Evolutionary conservation across 163 green algal genomes (phyloP), one percentile per base, ranked within the genome.

Genomic region (Scenedesmus sp.): DNA sequence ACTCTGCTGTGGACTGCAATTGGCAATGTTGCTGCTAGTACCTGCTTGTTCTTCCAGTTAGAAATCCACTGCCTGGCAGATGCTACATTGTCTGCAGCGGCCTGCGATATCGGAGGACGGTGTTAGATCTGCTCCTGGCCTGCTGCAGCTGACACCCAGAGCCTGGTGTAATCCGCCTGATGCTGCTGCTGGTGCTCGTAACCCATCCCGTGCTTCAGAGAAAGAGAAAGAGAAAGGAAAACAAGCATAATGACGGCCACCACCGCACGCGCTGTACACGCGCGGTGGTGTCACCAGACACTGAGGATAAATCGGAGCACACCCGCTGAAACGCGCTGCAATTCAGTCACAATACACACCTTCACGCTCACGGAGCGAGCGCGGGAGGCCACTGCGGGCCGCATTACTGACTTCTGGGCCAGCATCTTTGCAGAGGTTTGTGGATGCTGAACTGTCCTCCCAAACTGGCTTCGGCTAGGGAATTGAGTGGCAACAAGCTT

Each of bases 41-140:
- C 90, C 93, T 94, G 86, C 92, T 94, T 95, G 76, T 42, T 65
- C 81, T 92, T 89, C 93, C 93, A 95, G 70, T 85, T 89, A 44
- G 49, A 49, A 78, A 95, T 94, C 93, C 93, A 95, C 33, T 88
- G 59, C 81, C 92, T 90, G 24, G 93, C 93, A 59, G 89, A 76
- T 40, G 73, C 85, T 35, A 91, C 93, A 72, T 94, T 94, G 59
- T 82, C 88, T 88, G 88, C 56, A 65, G 33, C 26, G 18, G 87
- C 87, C 87, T 91, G 87, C 87, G 61, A 61, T 68, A 42, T 26
- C 16, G 30, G 15, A 72, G 37, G 16, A 37, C 16, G 51, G 35
- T 22, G 82, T 79, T 5, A 79, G 82, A 79, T 33, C 53, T 76
- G 82, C 82, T 81, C 35, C 81, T 49, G 49, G 30, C 44, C 79